Evolutionary conservation across 306 rosid genomes (phyloP).

Genomic region (Canavalia ensiformis): DNA sequence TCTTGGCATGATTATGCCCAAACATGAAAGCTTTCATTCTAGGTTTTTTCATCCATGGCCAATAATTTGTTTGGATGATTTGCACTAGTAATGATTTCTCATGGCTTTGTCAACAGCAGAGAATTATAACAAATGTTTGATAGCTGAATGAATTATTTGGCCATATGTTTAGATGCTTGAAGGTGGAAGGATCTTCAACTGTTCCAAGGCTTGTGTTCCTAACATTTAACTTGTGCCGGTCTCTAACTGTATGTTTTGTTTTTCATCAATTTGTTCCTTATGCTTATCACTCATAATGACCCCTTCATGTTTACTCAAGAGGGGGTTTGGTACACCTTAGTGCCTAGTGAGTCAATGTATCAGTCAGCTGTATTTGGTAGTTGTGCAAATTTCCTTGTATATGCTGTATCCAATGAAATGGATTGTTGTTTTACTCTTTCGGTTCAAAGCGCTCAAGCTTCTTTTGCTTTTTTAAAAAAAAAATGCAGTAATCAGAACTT

Average conservation of each 20-base stretch:
- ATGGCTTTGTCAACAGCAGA: conserved; percentile 38
- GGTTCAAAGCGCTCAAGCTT: background rate
- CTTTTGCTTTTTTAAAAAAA: background rate
- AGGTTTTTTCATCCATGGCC: conserved; percentile 15
- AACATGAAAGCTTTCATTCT: conserved; percentile 41
- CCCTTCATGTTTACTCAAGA: background rate
- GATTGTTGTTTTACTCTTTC: background rate
- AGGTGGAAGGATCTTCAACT: conserved; percentile 29
- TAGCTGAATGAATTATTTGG: background rate
- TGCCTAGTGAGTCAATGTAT: background rate
- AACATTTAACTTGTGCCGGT: background rate
- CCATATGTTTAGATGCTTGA: background rate
- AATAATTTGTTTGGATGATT: conserved; percentile 47
- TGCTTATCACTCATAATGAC: conserved; percentile 2
- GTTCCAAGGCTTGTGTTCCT: conserved; percentile 11
- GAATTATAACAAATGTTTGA: conserved; percentile 25
- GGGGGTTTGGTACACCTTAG: background rate
- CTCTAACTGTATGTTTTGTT: background rate
- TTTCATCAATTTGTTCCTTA: background rate
- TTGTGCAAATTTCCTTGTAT: conserved; percentile 19
- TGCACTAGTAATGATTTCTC: conserved; percentile 26
- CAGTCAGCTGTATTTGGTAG: conserved; percentile 1
- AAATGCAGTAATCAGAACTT: background rate
- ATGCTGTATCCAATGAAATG: conserved; percentile 28
- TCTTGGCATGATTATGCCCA: conserved; percentile 4